Evolutionary conservation across 2,329 filamentous ascomycete genomes (phyloP), one percentile per base, ranked within the genome.

Genomic region (Colletotrichum tabaci): DNA sequence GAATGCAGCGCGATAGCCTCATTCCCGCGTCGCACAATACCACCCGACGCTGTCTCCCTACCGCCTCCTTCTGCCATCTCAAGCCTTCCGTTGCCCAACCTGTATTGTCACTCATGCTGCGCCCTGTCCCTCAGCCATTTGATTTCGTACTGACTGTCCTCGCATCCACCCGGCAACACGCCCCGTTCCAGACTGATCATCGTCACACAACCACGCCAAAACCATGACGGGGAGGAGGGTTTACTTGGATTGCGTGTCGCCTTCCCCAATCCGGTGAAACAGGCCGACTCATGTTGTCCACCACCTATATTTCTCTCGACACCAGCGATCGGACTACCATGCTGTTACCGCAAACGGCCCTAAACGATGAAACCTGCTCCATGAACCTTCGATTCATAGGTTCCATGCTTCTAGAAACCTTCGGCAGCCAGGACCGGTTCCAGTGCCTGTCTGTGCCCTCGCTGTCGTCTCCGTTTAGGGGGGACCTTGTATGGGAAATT

Each of bases 321-420:
- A 68, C 42, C 58, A 53, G 40, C 40, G 58, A 68, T 40, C 18
- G 58, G 47, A 53, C 52, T 52, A 42, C 4, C 40, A 42, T 47
- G 26, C 35, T 44, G 57, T 63, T 50, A 46, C 35, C 15, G 38
- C 23, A 40, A 42, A 61, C 3, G 44, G 38, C 38, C 47, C 60
- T 38, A 66, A 52, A 40, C 46, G 61, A 61, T 72, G 72, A 73
- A 73, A 72, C 72, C 49, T 61, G 47, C 52, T 42, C 68, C 60
- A 73, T 38, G 65, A 71, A 69, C 53, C 69, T 72, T 71, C 57
- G 35, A 58, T 65, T 68, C 26, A 62, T 38, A 52, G 50, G 38
- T 66, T 65, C 50, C 47, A 65, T 69, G 64, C 69, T 73, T 73
- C 72, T 73, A 69, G 72, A 73, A 72, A 64, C 60, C 69, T 69